Evolutionary conservation across 805 yeast genomes (phyloP).

Genomic region (Metschnikowia dekortorum): DNA sequence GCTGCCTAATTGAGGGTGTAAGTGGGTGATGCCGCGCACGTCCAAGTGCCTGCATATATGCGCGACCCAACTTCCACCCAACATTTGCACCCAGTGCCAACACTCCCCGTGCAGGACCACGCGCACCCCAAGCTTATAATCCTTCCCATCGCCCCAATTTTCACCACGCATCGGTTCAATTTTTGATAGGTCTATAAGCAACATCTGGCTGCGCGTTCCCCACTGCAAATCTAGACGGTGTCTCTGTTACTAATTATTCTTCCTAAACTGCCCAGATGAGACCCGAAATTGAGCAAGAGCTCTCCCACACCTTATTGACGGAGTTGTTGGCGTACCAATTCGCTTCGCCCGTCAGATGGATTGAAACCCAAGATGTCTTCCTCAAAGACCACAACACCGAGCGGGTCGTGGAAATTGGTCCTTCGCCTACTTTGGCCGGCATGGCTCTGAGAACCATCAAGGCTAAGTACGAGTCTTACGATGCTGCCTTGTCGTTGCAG

Average conservation of each 20-base stretch:
- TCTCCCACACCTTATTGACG: conserved; percentile 89
- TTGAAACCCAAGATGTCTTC: conserved; percentile 98
- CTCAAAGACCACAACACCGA: conserved; percentile 92
- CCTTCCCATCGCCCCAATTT: not conserved
- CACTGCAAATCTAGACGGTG: not conserved
- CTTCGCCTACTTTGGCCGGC: conserved; percentile 97
- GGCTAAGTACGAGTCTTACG: conserved; percentile 95
- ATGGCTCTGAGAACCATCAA: conserved; percentile 96
- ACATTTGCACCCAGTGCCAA: conserved; percentile 15
- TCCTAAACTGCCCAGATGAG: conserved; percentile 44
- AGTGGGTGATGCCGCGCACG: not conserved
- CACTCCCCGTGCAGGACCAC: conserved; percentile 2
- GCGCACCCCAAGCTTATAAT: not conserved
- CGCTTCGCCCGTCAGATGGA: conserved; percentile 99
- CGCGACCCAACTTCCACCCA: conserved; percentile 8
- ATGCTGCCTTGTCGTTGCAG: conserved; percentile 89
- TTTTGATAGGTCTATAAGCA: not conserved
- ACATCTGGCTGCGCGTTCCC: not conserved
- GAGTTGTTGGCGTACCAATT: conserved; percentile 97
- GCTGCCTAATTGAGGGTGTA: too few relatives aligned
- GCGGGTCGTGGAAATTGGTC: conserved; percentile 97
- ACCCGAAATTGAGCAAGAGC: conserved; percentile 96
- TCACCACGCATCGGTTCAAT: not conserved
- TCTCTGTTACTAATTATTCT: not conserved
- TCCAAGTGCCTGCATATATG: not conserved